Base-by-base conservation (phyloP, 768 basidiomycete genomes). In the Ephemerocybe angulata region DNA sequence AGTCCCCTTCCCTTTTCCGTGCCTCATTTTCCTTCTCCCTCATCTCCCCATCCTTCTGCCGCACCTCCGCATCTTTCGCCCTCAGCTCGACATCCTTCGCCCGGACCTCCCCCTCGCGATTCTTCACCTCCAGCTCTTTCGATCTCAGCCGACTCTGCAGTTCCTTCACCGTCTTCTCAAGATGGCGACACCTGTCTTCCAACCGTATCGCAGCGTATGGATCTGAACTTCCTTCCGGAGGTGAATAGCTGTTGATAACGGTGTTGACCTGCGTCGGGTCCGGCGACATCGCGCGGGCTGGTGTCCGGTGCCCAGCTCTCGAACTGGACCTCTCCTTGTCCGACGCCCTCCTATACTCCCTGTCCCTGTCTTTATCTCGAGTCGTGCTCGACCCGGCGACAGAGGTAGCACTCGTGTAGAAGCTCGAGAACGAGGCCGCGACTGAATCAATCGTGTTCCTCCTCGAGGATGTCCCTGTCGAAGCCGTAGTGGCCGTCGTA, bases 101-200 rank as follows among this genome's bases (percentile, higher is more conserved):
- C 15, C 38, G 35, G 30, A 50, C 7, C 29, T 50, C 48, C 3
- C 13, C 24, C 6, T 50, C 48, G 19, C 12, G 21, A 7, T 29
- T n/a, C 21, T 50, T 50, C n/a, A 50, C 2, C 10, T 50, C 48
- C 48, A 33, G 48, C 19, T 50, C 48, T 19, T 50, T 50, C n/a
- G 48, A 3, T 33, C 29, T 27, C 15, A 50, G 19, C 48, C 22
- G 31, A 10, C 19, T n/a, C 29, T 50, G 48, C n/a, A 35, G 3
- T 15, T 50, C 48, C 30, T 33, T 50, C 4, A 50, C 6, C 12
- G 30, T 10, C 29, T 50, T 50, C 21, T 50, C 48, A 13, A 50
- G 30, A 15, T 50, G 48, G 4, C 48, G 7, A 50, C 48, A 50
- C 15, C 48, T 15, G 29, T 50, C 48, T 22, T 50, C 48, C 12